Percentiles rank a stretch among this genome's conserved stretches.
These are phyloP conservation scores for Pyrenula massariospora DNA, from an alignment of 495 filamentous ascomycete species.

Conservation along the genomic window DNA sequence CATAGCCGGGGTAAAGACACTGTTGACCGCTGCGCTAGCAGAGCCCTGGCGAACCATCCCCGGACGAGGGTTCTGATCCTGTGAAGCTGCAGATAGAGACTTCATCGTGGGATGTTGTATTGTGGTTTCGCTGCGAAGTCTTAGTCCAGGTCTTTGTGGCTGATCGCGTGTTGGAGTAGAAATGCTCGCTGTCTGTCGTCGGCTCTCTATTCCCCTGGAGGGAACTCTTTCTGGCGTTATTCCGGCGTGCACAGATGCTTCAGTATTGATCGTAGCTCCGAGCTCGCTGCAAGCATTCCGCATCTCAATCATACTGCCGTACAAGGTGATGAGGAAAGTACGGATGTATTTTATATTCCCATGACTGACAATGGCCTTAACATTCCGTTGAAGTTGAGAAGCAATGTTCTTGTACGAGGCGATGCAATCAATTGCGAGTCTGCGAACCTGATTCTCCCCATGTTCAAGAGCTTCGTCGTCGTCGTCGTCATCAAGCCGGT, in stretches of 20 bases:
- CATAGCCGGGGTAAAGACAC: background rate
- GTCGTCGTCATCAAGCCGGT: constrained; percentile 26
- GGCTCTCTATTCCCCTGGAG: background rate
- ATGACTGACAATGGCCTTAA: constrained; percentile 58
- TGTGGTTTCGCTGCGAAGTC: constrained; percentile 51
- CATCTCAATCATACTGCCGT: constrained; percentile 69
- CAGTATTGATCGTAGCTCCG: constrained; percentile 15
- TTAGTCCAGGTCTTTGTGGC: constrained; percentile 22
- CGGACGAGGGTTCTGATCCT: background rate
- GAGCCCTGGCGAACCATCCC: background rate
- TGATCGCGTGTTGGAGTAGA: constrained; percentile 48
- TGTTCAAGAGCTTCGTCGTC: constrained; percentile 30
- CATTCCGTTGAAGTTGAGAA: constrained; percentile 54
- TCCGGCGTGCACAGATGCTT: background rate
- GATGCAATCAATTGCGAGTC: constrained; percentile 62
- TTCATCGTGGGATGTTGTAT: constrained; percentile 37
- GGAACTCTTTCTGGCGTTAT: background rate
- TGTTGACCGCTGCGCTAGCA: background rate
- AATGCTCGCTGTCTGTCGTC: background rate
- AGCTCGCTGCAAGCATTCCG: constrained; percentile 40
- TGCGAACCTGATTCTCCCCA: constrained; percentile 38
- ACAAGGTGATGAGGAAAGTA: constrained; percentile 67
- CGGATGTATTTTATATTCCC: constrained; percentile 71
- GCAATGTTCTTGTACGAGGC: constrained; percentile 66
- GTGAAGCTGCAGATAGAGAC: background rate